These are phyloP conservation scores for Vitis riparia DNA, from an alignment of 164 flowering plant genomes.

Conservation along the genomic window DNA sequence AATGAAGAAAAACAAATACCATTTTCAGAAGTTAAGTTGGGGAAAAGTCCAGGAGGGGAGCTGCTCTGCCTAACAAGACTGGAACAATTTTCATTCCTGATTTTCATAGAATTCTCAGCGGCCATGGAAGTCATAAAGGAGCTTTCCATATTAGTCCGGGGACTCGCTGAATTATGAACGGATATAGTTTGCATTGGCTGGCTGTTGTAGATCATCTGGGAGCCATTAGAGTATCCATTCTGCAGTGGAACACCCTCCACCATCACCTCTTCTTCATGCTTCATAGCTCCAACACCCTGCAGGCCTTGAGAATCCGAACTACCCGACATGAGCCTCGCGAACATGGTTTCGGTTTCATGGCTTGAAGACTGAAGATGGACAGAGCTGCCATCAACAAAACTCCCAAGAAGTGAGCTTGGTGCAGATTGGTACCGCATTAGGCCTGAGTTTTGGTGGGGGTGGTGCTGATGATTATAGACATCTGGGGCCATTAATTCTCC, in stretches of 20 bases:
- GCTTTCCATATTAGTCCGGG: conserved; percentile 3
- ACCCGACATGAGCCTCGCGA: conserved; percentile 11
- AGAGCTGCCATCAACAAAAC: conserved; percentile 12
- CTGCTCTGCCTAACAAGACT: conserved; percentile 31
- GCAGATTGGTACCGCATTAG: conserved; percentile 50
- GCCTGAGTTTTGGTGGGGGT: conserved; percentile 16
- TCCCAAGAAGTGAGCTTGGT: conserved; percentile 45
- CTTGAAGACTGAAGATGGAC: conserved; percentile 29
- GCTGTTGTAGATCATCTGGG: conserved; percentile 14
- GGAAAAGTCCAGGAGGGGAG: conserved; percentile 38
- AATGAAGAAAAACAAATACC: conserved; percentile 14
- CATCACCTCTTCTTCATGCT: conserved; percentile 7
- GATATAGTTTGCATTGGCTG: neutral
- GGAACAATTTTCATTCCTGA: conserved; percentile 13
- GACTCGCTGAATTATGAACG: neutral
- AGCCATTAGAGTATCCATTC: conserved; percentile 1
- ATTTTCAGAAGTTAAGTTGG: conserved; percentile 19
- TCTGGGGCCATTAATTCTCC: conserved; percentile 21
- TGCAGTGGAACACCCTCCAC: conserved; percentile 6
- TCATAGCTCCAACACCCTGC: conserved; percentile 17
- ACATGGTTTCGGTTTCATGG: conserved; percentile 20
- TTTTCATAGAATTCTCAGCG: conserved; percentile 9
- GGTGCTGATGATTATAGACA: conserved; percentile 3
- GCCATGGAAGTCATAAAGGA: conserved; percentile 5
- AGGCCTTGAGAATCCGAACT: conserved; percentile 5